Evolutionary conservation across 805 yeast genomes (phyloP).

Genomic region (Candida vartiovaarae): DNA sequence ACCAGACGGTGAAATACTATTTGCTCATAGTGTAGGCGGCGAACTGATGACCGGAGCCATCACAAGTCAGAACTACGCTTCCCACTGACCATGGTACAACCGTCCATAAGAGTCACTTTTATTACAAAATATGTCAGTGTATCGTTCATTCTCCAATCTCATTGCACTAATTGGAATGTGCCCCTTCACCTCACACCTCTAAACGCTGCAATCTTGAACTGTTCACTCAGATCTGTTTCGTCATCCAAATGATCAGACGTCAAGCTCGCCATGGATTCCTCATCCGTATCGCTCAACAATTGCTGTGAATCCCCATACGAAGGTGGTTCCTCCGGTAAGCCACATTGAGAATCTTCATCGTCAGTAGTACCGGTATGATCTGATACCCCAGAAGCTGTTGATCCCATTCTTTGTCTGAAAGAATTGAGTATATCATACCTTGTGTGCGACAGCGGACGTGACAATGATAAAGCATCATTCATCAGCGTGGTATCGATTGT

Average conservation of each 20-base stretch:
- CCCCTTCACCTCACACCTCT: neutral
- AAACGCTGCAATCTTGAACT: conserved; percentile 10
- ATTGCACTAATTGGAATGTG: no score
- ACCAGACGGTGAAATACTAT: no score
- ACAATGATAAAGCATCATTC: no score
- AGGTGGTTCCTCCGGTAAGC: conserved; percentile 25
- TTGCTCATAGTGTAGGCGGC: no score
- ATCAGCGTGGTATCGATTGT: no score
- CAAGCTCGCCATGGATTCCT: neutral
- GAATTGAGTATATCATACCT: conserved; percentile 10
- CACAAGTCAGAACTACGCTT: no score
- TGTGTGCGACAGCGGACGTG: conserved; percentile 5
- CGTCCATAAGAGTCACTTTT: no score
- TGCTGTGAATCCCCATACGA: conserved; percentile 25
- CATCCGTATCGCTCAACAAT: conserved; percentile 16
- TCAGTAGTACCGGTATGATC: neutral
- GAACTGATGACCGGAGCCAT: no score
- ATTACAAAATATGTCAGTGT: no score
- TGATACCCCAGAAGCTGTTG: no score
- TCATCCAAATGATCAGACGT: conserved; percentile 2
- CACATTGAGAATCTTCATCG: conserved; percentile 2
- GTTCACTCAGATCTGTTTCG: conserved; percentile 17
- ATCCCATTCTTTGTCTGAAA: conserved; percentile 7
- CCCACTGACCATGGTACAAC: no score
- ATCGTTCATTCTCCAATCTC: no score